Evolutionary conservation across 176 grass and related monocot genomes (phyloP).

Genomic region (Coix lacrymajobi): DNA sequence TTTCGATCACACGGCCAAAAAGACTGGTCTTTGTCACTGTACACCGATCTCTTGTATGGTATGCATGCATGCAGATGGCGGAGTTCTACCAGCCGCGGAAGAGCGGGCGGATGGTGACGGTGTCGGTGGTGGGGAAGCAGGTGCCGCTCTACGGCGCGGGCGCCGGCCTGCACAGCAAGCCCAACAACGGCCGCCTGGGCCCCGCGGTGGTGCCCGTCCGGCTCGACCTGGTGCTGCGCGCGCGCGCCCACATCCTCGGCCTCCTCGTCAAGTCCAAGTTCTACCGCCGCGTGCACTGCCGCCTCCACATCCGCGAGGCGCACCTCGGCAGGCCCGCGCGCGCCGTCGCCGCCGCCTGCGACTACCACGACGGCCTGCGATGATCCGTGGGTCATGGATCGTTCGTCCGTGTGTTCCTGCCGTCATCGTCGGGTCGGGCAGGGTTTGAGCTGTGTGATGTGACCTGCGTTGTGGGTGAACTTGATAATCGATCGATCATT

Average conservation of each 20-base stretch:
- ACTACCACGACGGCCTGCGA: slow-evolving; percentile 49
- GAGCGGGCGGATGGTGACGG: slow-evolving; percentile 60
- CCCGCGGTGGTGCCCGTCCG: slow-evolving; percentile 61
- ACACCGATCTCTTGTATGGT: too few species aligned
- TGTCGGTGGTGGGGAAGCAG: slow-evolving; percentile 67
- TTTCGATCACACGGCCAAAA: not conserved
- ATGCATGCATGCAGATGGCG: slow-evolving; percentile 51
- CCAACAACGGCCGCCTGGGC: slow-evolving; percentile 60
- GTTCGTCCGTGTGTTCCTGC: too few species aligned
- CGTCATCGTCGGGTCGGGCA: not conserved
- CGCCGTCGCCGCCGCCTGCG: slow-evolving; percentile 37
- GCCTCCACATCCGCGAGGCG: slow-evolving; percentile 49
- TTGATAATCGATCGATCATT: not conserved
- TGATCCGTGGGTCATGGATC: not conserved
- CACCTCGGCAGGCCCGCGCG: slow-evolving; percentile 41
- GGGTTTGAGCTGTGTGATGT: not conserved
- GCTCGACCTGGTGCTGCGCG: slow-evolving; percentile 60
- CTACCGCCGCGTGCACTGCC: slow-evolving; percentile 71
- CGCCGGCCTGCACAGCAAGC: slow-evolving; percentile 60
- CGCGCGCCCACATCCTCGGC: slow-evolving; percentile 85
- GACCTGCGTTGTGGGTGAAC: not conserved
- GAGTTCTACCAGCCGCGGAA: slow-evolving; percentile 85
- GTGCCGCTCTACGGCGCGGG: slow-evolving; percentile 92
- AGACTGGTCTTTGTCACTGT: too few species aligned
- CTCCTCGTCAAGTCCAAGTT: slow-evolving; percentile 89